A percentile compares a stretch with the other conserved stretches of the same genome.
Evolutionary conservation across 768 basidiomycete species (phyloP).

Genomic region (Russula vinacea): DNA sequence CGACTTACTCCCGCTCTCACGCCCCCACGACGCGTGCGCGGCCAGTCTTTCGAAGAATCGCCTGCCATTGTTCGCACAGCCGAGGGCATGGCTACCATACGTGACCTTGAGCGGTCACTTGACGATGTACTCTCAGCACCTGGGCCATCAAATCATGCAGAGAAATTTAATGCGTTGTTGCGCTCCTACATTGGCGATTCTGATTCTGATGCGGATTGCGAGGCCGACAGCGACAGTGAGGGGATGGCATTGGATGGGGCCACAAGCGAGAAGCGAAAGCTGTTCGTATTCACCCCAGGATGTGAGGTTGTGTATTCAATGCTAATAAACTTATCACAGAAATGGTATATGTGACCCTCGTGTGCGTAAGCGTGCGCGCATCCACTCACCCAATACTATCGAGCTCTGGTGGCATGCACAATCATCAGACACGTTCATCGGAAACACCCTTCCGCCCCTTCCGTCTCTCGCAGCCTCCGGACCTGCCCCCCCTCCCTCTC

Average conservation of each 20-base stretch:
- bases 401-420: constrained; percentile 31
- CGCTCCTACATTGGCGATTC: constrained; percentile 28
- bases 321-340: constrained; percentile 23
- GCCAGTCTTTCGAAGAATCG: constrained; percentile 59
- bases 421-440: constrained; percentile 27
- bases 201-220: constrained; percentile 31
- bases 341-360: constrained; percentile 41
- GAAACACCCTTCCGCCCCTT: constrained; percentile 28
- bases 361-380: constrained; percentile 62
- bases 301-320: neutral
- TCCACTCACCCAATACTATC: constrained; percentile 34
- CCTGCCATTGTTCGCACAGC: constrained; percentile 68
- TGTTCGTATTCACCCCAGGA: constrained; percentile 36
- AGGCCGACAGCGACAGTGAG: constrained; percentile 35
- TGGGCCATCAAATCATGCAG: constrained; percentile 11
- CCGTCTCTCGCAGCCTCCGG: constrained; percentile 28
- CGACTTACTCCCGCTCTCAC: constrained; percentile 27
- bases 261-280: constrained; percentile 64
- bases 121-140: constrained; percentile 33
- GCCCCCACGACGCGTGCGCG: constrained; percentile 35
- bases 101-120: constrained; percentile 54
- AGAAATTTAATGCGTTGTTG: constrained; percentile 8
- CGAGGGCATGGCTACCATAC: constrained; percentile 69
- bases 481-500: constrained; percentile 31
- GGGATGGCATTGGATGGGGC: constrained; percentile 35